Base-by-base conservation (phyloP, 2,329 filamentous ascomycete species). In the Sclerotiophoma versabilis region DNA sequence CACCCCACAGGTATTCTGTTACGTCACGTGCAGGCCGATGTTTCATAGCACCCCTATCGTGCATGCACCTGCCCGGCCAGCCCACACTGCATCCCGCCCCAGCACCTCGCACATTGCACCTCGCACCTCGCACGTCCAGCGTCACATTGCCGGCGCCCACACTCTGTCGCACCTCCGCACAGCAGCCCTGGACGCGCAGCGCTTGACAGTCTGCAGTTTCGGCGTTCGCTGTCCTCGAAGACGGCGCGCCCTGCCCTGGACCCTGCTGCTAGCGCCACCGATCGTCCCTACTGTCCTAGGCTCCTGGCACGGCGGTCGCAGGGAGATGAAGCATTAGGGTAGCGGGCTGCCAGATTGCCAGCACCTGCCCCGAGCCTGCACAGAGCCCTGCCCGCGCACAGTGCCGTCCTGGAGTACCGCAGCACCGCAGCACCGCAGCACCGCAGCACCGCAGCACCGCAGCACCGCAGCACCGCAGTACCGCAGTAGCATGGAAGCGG, bases 401-500 rank as follows among this genome's bases (percentile, higher is more conserved):
- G 29, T 27, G 25, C 29, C 29, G 29, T 14, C 29, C 11, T 14
- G 11, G 11, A 14, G 11, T 30, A 14, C 12, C 12, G 8, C 29
- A 5, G 29, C 29, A 27, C 25, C 11, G 25, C 25, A 27, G 25
- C n/a, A n/a, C 38, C 27, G 38, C 37, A 23, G 23, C 26, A 17
- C n/a, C 11, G 22, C 17, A 29, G 5, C 22, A 15, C 38, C 27
- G 38, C 37, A n/a, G n/a, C n/a, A n/a, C n/a, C n/a, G n/a, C n/a
- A n/a, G n/a, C n/a, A n/a, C n/a, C n/a, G n/a, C n/a, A n/a, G 37
- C 37, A 22, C 38, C 27, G 38, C 37, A 23, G 23, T 41, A 17
- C n/a, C 11, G 22, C 17, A 29, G 5, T 30, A 15, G n/a, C n/a
- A 75, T 75, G 72, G 70, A 74, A 68, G 68, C 57, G 37, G 62